Evolutionary conservation across 1,284 basidiomycete genomes (phyloP), one percentile per base, ranked within the genome.

Genomic region (Xerocomus minutiporus): DNA sequence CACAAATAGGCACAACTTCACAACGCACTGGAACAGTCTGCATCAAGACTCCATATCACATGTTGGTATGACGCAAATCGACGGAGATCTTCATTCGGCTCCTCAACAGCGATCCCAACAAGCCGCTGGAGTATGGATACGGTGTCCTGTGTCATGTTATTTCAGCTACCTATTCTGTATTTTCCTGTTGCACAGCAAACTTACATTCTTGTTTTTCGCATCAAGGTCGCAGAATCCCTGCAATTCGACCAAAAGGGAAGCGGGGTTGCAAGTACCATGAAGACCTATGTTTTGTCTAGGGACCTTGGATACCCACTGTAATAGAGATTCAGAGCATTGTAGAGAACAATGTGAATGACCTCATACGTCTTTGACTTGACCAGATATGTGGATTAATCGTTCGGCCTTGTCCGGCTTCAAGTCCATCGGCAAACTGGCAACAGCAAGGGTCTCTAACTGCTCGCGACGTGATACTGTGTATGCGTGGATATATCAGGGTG

Each of bases 31-130:
- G 76, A 58, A 57, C 67, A 59, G 8, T 55, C 65, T 5, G 69
- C 69, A 36, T 81, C 73, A 7, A 67, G 39, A 29, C 66, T 62
- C 84, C 84, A 86, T 39, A 76, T 43, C 11, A 81, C 61, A 58
- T 83, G 81, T 56, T 80, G 80, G 60, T 83, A 84, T 3, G 74
- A 64, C 12, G 77, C 66, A 36, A 83, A 61, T 45, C 75, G 75
- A 31, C 66, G 57, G 28, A 85, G 61, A 13, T 75, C 66, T 13
- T 64, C 65, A 12, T 57, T 46, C 11, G 61, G 61, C 46, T 70
- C 63, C 1, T 69, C 61, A 29, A 71, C 69, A 5, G 71, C 71
- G 8, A 72, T 45, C 12, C 66, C 61, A 40, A 81, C 66, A 55
- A 80, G 57, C 26, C 57, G 59, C 26, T 59, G 53, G 31, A 67